phyloP scores from a whole-genome alignment of 352 stramenopile genomes.

The Pythium apleroticum region DNA sequence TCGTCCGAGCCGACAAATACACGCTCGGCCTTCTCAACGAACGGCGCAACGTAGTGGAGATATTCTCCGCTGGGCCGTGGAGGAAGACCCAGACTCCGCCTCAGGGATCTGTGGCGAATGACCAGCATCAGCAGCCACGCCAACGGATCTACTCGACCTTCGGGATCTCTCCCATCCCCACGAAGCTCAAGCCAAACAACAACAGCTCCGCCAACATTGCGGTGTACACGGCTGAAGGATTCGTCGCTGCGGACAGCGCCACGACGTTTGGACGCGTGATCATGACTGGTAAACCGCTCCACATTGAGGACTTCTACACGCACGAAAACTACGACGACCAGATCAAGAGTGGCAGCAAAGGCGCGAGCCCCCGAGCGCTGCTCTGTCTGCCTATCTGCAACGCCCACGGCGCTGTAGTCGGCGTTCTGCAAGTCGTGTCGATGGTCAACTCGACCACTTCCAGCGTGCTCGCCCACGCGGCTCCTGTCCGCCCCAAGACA shows the following conservation, averaged over 20 bases:
- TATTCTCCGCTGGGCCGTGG: conserved; percentile 39
- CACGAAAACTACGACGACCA: conserved; percentile 53
- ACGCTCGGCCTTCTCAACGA: conserved; percentile 63
- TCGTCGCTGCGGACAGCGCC: conserved; percentile 50
- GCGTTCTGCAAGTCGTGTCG: conserved; percentile 48
- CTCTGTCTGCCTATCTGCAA: conserved; percentile 70
- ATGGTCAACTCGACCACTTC: conserved; percentile 12
- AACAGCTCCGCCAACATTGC: not conserved
- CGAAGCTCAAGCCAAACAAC: conserved; percentile 10
- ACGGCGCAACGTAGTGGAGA: conserved; percentile 51
- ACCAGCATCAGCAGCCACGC: conserved; percentile 1
- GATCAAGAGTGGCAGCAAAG: conserved; percentile 33
- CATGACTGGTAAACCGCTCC: conserved; percentile 56
- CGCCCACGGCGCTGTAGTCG: conserved; percentile 57
- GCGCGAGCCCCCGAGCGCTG: conserved; percentile 42
- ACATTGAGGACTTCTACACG: conserved; percentile 59
- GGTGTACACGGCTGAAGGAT: conserved; percentile 51
- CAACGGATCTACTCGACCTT: conserved; percentile 26
- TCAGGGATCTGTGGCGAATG: not conserved
- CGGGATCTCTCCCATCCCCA: conserved; percentile 23
- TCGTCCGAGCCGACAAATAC: conserved; percentile 65
- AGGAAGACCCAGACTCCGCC: not conserved
- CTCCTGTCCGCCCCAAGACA: not conserved
- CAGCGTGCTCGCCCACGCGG: not conserved
- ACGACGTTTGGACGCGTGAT: conserved; percentile 68